Conservation (phyloP, 2,329 filamentous ascomycete genomes). For the Calonectria ilicicola region DNA sequence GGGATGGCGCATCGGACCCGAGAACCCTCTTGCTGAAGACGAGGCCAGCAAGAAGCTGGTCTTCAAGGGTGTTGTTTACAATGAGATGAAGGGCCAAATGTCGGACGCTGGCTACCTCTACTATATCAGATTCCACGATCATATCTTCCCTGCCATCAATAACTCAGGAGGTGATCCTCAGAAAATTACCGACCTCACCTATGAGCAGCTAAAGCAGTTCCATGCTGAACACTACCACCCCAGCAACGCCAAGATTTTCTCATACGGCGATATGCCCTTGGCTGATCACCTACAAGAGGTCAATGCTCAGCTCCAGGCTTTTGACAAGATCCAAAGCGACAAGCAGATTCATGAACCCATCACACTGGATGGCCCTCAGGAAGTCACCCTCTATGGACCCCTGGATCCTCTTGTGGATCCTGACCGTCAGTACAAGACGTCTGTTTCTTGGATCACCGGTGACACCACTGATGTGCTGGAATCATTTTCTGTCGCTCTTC, state of each 20-base stretch:
- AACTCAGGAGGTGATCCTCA: constrained; percentile 97
- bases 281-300: constrained; percentile 84
- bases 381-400: constrained; percentile 82
- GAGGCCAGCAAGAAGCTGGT: constrained; percentile 77
- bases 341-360: constrained; percentile 82
- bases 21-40: constrained; percentile 77
- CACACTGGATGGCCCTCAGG: constrained; percentile 75
- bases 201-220: constrained; percentile 88
- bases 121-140: constrained; percentile 95
- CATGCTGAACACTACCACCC: constrained; percentile 96
- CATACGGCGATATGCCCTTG: constrained; percentile 93
- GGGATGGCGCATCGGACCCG: constrained; percentile 94
- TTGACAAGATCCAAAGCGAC: constrained; percentile 78
- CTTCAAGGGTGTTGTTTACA: constrained; percentile 98
- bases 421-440: constrained; percentile 93
- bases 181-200: constrained; percentile 95
- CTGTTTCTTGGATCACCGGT: constrained; percentile 90
- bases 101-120: constrained; percentile 96
- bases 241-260: constrained; percentile 95
- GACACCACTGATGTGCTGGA: constrained; percentile 86
- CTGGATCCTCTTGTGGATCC: constrained; percentile 87
- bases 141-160: constrained; percentile 93
- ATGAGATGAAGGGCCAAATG: constrained; percentile 99
- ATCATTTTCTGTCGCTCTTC: constrained; percentile 85
- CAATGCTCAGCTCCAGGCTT: constrained; percentile 78